Conservation (phyloP, 176 grass and related monocot genomes). For the Rhynchospora breviuscula region DNA sequence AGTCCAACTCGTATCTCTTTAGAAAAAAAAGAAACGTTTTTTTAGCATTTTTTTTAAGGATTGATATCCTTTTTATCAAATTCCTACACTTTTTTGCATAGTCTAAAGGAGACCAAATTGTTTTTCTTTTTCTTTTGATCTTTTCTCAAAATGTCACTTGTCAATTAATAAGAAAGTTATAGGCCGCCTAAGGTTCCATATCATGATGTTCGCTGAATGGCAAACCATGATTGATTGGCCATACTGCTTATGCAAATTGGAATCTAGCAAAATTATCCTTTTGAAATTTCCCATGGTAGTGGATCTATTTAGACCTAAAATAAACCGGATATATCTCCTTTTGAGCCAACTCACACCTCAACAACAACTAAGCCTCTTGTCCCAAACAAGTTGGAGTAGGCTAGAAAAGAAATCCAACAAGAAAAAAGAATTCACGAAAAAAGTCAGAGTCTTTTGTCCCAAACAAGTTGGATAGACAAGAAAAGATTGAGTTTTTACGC, state of each 20-base stretch:
- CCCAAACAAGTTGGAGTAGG: too few relatives aligned
- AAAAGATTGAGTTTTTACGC: too few relatives aligned
- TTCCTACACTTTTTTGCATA: not conserved
- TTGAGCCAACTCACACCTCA: not conserved
- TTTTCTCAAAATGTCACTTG: not conserved
- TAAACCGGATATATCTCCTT: not conserved
- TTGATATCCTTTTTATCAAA: not conserved
- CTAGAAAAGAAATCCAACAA: too few relatives aligned
- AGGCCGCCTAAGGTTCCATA: not conserved
- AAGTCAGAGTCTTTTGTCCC: too few relatives aligned
- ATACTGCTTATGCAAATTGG: not conserved
- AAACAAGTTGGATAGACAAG: too few relatives aligned
- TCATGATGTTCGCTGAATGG: not conserved
- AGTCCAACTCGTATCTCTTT: too few relatives aligned
- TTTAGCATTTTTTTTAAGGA: not conserved
- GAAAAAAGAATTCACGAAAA: too few relatives aligned
- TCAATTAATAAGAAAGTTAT: not conserved
- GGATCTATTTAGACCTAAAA: not conserved
- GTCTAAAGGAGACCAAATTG: not conserved
- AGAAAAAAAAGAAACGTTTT: not conserved
- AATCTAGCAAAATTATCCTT: not conserved
- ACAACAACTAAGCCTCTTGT: too few relatives aligned
- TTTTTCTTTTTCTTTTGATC: not conserved
- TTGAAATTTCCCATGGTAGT: not conserved
- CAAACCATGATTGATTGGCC: not conserved